Evolutionary conservation across 768 basidiomycete genomes (phyloP).

Genomic region (Naganishia antarctica): DNA sequence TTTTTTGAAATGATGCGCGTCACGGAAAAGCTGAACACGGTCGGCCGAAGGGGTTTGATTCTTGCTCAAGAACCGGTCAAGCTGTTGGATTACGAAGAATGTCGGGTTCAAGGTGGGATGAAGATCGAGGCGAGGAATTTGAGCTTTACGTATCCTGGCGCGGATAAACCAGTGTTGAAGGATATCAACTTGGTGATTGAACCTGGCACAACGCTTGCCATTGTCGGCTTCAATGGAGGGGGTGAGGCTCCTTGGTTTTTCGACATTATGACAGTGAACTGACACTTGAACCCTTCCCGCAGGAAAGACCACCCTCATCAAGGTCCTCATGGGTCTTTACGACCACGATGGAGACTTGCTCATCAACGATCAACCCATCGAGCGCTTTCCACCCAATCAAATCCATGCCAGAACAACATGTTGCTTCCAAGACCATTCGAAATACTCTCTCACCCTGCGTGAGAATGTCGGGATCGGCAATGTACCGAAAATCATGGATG

Average conservation of each 20-base stretch:
- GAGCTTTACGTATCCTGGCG: conserved; percentile 76
- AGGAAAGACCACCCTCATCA: conserved; percentile 85
- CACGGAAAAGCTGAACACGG: conserved; percentile 21
- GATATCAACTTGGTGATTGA: conserved; percentile 66
- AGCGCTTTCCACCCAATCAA: conserved; percentile 62
- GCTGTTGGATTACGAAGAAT: conserved; percentile 35
- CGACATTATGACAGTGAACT: background rate
- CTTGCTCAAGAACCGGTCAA: conserved; percentile 55
- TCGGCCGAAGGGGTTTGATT: conserved; percentile 51
- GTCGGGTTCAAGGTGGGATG: conserved; percentile 55
- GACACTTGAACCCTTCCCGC: background rate
- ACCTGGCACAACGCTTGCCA: conserved; percentile 74
- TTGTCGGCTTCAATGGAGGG: conserved; percentile 85
- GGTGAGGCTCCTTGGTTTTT: conserved; percentile 63
- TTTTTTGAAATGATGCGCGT: conserved; percentile 72
- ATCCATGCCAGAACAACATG: conserved; percentile 71
- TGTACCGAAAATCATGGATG: conserved; percentile 60
- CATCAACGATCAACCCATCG: conserved; percentile 67
- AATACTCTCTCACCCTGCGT: conserved; percentile 68
- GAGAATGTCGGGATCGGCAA: conserved; percentile 84
- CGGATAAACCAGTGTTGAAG: conserved; percentile 61
- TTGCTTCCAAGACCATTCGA: conserved; percentile 80
- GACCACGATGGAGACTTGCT: conserved; percentile 60
- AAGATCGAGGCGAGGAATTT: conserved; percentile 64
- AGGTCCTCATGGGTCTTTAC: conserved; percentile 73